Base-by-base conservation (phyloP, 2,329 filamentous ascomycete genomes). In the Alternaria postmessia region DNA sequence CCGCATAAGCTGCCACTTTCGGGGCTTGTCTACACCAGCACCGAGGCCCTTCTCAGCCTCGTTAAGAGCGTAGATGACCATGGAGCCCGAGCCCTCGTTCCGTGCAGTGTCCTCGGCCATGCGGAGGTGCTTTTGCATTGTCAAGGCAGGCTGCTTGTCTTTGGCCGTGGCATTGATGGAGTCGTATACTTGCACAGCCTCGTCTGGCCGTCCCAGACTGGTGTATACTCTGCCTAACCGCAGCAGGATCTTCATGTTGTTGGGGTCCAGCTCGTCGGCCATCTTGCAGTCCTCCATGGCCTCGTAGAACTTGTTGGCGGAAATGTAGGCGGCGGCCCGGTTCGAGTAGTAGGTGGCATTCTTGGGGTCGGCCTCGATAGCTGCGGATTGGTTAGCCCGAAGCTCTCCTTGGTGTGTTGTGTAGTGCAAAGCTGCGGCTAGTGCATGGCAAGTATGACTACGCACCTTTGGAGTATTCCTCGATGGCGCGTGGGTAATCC, bases 271-370 rank as follows among this genome's bases (percentile, higher is more conserved):
- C 66, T 94, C 90, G 68, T 92, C 88, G 7, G 95, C 93, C 55
- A 86, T 87, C 72, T 88, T 89, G 80, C 92, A 95, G 80, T 99
- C 95, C 57, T 95, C 92, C 61, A 98, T 83, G 16, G 95, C 95
- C 64, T 90, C 86, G 58, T 86, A 82, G 77, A 90, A 97, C 73
- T 90, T 88, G 69, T 89, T 89, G 60, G 92, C 92, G 54, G 92
- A 92, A 85, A 99, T 97, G 82, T 92, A 93, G 36, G 95, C 95
- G 30, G 95, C 95, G 39, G 95, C 94, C 73, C 95, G 91, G 84
- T 99, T 99, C 78, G 92, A 94, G 67, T 96, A 87, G 80, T 96
- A 98, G 46, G 93, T 96, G 36, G 94, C 84, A 52, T 94, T 96
- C 71, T 89, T 85, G 54, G 94, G 94, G 73, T 94, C 89, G 64